Evolutionary conservation across 768 basidiomycete species (phyloP), one percentile per base, ranked within the genome.

Genomic region (Lactarius sp.): DNA sequence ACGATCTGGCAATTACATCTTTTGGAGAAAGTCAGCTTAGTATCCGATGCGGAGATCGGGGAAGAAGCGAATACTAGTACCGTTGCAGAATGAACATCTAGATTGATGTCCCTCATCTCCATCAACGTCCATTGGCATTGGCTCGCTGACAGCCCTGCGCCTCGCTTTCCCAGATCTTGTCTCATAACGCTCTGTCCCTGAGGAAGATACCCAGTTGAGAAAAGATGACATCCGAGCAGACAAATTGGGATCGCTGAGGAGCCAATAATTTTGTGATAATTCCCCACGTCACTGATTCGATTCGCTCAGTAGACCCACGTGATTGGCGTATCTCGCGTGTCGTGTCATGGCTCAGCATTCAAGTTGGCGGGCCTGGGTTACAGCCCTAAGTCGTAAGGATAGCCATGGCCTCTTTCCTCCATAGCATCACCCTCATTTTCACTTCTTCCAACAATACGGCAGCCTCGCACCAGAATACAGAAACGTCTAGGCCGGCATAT

Each of bases 101-200:
- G 42, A 31, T 16, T 33, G 63, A 33, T 49, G 44, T 46, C 41
- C 41, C 31, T 53, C 53, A 22, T 60, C 59, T n/a, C 52, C 13
- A 14, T 64, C 63, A 27, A 64, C 41, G 41, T 64, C 59, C 63
- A 64, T 64, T 16, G 63, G 59, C 3, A 13, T 50, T 33, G 63
- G 63, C 47, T 60, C 63, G 13, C 53, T 64, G 39, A 53, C 36
- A 18, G 63, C 18, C 18, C 53, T 60, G 18, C 57, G 52, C 22
- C 52, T 50, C 58, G n/a, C 10, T 63, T 54, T 46, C 47, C 47
- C 61, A 2, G 37, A 37, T 52, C 46, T 50, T 36, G 14, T 20
- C 6, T 52, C 31, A n/a, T 27, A 4, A 31, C 49, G 52, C 12
- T 46, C 53, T 18, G 27, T 51, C n/a, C 51, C 63, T 18, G 47